Evolutionary conservation across 176 grass and related monocot genomes (phyloP).

Genomic region (Pharus latifolius): DNA sequence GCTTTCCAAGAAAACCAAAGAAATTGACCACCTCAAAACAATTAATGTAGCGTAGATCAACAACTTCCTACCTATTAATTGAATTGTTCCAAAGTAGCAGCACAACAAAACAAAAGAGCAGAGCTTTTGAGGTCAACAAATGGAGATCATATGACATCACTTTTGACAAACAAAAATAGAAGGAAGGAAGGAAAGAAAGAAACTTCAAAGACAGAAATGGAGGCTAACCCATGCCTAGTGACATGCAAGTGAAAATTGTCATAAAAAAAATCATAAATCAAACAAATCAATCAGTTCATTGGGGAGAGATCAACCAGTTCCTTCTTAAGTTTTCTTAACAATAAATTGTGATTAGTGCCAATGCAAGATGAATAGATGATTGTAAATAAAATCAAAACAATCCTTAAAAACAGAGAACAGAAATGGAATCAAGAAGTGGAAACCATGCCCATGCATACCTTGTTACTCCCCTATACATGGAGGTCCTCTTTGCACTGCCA

Average conservation of each 20-base stretch:
- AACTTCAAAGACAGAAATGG: not conserved
- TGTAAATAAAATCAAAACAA: not conserved
- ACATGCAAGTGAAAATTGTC: slow-evolving; percentile 4
- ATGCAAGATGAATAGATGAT: not conserved
- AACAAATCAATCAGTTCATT: not conserved
- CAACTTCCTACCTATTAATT: slow-evolving; percentile 22
- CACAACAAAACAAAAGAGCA: not conserved
- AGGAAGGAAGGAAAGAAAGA: not conserved
- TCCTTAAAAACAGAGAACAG: not conserved
- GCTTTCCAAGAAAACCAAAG: not conserved
- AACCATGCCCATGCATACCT: slow-evolving; percentile 35
- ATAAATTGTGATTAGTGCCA: not conserved
- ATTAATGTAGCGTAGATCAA: slow-evolving; percentile 21
- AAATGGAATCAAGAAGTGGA: not conserved
- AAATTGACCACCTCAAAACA: not conserved
- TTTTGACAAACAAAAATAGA: not conserved
- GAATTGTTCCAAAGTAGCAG: not conserved
- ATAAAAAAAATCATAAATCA: not conserved
- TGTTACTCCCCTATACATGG: slow-evolving; percentile 79
- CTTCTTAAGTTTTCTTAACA: not conserved
- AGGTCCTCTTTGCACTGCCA: slow-evolving; percentile 65
- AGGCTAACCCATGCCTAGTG: no score
- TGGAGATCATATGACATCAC: not conserved
- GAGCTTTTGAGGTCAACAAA: not conserved
- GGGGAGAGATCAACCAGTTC: not conserved